Base-by-base conservation (phyloP, 2,329 filamentous ascomycete genomes). In the Aureobasidium vineae region DNA sequence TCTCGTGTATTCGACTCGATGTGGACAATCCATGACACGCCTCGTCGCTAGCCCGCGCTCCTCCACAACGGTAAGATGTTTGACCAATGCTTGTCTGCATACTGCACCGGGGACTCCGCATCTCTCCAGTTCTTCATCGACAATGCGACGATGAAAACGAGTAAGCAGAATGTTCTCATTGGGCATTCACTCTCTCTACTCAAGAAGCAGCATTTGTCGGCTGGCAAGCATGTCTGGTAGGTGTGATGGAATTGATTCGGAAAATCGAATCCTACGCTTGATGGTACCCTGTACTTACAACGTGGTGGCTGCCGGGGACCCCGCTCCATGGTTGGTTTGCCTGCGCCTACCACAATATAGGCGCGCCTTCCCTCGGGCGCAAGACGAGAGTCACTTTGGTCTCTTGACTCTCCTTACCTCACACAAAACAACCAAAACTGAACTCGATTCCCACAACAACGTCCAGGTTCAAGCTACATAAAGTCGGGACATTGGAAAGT, bases 271-370 rank as follows among this genome's bases (percentile, higher is more conserved):
- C 54, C 54, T 59, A 5, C 54, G 40, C 38, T 45, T 2, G 26
- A 13, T n/a, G 4, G 54, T 59, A 59, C 40, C 33, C 8, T 16
- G 15, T 57, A 59, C 53, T 40, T 45, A 45, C 16, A 59, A 59
- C 23, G 54, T 59, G 40, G 54, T 45, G 54, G 54, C 54, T 59
- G 40, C 10, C 10, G 33, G 33, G 33, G 33, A 59, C 54, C 54
- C 54, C 54, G 54, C 54, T 45, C 28, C 23, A 31, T n/a, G 33
- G 38, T 31, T 33, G 50, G 50, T 45, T 16, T 31, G 54, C 40
- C 54, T 59, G 33, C 50, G 49, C 50, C 33, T 54, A 23, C 40
- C 21, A 4, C 54, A 59, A 59, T 59, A 59, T 31, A 59, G 54
- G 36, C 19, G 40, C n/a, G 23, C 16, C 54, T 56, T 41, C 33